Conservation (phyloP, 2,329 filamentous ascomycete species). For the Trichoderma polysporum region DNA sequence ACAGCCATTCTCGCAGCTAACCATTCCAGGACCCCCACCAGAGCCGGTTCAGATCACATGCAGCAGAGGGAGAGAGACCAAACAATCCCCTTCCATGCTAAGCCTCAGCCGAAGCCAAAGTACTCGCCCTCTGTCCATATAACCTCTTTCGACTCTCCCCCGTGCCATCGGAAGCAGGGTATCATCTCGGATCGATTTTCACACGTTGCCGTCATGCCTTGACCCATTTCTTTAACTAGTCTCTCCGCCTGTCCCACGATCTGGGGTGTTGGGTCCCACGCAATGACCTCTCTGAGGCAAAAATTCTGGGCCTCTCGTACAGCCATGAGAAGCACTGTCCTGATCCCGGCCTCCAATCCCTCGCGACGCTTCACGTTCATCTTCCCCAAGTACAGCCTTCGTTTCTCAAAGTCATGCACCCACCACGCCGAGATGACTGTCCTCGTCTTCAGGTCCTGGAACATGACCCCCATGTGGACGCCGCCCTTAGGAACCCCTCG, state of each 20-base stretch:
- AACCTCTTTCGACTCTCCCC: constrained; percentile 27
- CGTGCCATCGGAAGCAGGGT: constrained; percentile 39
- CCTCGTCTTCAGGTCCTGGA: constrained; percentile 10
- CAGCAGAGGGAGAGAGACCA: not conserved
- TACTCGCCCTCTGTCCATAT: constrained; percentile 34
- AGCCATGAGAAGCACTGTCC: constrained; percentile 35
- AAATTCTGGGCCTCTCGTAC: constrained; percentile 34
- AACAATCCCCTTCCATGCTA: no score
- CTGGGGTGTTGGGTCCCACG: constrained; percentile 39
- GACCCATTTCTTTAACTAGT: constrained; percentile 41
- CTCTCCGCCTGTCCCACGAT: constrained; percentile 30
- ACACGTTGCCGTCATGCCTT: constrained; percentile 31
- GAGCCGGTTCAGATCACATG: not conserved
- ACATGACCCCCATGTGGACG: constrained; percentile 11
- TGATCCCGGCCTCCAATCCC: constrained; percentile 29
- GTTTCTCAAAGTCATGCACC: constrained; percentile 36
- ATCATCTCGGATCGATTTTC: constrained; percentile 35
- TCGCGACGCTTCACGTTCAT: constrained; percentile 23
- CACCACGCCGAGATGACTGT: constrained; percentile 36
- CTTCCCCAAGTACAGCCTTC: constrained; percentile 25
- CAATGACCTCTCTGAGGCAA: constrained; percentile 35
- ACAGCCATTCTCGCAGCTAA: not conserved
- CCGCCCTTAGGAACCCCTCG: no score
- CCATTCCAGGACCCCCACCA: not conserved
- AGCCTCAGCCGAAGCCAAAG: constrained; percentile 27